These are phyloP conservation scores for Daedaleopsis sinensis DNA, from an alignment of 768 basidiomycete genomes.

Conservation along the genomic window DNA sequence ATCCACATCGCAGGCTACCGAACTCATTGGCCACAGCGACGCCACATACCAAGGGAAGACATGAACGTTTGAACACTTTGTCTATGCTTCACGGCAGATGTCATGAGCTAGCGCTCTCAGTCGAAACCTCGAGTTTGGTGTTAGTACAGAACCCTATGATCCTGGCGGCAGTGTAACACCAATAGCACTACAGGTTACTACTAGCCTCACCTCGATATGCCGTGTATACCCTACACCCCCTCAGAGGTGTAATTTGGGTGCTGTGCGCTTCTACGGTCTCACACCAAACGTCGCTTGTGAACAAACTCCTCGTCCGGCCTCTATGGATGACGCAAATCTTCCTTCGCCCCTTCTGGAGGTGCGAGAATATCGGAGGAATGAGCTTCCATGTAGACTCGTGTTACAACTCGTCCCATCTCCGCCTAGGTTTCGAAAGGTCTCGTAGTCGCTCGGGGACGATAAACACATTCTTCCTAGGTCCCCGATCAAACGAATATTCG, in stretches of 20 bases:
- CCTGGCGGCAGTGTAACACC: too few species aligned
- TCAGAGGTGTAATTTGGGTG: too few species aligned
- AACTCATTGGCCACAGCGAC: background rate
- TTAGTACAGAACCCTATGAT: too few species aligned
- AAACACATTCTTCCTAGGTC: background rate
- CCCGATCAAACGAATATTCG: background rate
- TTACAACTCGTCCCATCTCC: background rate
- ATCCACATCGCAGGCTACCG: background rate
- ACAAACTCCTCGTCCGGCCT: background rate
- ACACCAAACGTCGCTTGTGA: conserved; percentile 15
- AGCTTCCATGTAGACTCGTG: background rate
- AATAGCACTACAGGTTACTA: too few species aligned
- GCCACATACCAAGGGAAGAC: background rate
- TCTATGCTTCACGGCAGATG: too few species aligned
- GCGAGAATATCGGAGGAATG: background rate
- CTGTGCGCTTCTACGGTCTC: background rate
- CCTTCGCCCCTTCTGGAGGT: background rate
- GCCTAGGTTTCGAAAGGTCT: background rate
- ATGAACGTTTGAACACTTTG: background rate
- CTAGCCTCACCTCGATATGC: too few species aligned
- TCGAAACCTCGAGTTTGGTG: too few species aligned
- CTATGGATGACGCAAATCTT: background rate
- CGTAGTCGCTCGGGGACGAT: background rate
- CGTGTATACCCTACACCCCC: too few species aligned
- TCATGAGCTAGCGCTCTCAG: too few species aligned